A percentile compares a stretch with the other conserved stretches of the same genome.
Evolutionary conservation across 1,284 basidiomycete species (phyloP).

Genomic region (Sporisorium graminicola): DNA sequence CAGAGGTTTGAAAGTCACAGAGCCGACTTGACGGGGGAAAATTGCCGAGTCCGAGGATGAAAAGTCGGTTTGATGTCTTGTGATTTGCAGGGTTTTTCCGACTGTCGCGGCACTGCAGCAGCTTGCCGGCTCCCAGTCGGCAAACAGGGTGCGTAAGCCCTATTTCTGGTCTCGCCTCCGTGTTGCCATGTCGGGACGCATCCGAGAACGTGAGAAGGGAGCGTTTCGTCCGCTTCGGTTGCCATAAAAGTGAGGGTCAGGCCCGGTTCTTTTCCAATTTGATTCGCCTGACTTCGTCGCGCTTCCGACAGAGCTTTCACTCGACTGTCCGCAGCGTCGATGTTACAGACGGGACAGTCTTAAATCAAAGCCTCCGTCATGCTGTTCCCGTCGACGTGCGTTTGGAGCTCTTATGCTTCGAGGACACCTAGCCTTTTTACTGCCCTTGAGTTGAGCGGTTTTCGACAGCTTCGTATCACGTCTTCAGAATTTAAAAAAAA

Average conservation of each 20-base stretch:
- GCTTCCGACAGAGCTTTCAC: slow-evolving; percentile 5
- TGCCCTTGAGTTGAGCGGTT: not conserved
- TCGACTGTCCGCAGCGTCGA: no score
- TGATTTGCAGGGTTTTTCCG: slow-evolving; percentile 12
- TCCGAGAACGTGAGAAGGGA: slow-evolving; percentile 8
- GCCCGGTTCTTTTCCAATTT: not conserved
- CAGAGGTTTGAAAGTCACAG: no score
- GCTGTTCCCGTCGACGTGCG: not conserved
- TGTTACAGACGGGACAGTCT: no score
- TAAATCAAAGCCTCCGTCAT: not conserved
- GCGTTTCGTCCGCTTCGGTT: not conserved
- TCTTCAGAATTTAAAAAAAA: not conserved
- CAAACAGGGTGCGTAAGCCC: not conserved
- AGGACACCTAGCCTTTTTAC: not conserved
- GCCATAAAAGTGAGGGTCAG: not conserved
- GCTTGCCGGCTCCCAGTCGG: not conserved
- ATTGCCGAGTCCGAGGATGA: not conserved
- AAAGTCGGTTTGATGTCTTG: not conserved
- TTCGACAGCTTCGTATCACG: not conserved
- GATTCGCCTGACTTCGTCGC: slow-evolving; percentile 12
- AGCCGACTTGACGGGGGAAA: not conserved
- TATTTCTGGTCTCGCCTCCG: not conserved
- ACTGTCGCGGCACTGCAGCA: not conserved
- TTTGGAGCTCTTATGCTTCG: not conserved
- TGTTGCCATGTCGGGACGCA: slow-evolving; percentile 1